Base-by-base conservation (phyloP, 495 filamentous ascomycete species). In the Aspergillus indologenus region DNA sequence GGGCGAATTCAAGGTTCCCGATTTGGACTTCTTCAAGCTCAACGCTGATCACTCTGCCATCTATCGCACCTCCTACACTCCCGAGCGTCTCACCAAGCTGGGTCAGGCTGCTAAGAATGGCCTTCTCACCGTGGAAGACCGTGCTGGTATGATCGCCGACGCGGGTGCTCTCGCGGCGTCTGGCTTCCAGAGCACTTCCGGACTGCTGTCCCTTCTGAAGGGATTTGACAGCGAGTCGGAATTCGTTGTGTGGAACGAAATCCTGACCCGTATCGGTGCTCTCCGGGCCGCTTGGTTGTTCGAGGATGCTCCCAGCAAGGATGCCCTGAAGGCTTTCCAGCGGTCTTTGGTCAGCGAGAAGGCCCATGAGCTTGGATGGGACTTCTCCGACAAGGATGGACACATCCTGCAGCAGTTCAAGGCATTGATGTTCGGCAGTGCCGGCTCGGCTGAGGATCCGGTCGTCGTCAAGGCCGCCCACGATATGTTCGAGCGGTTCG, bases 111-210 rank as follows among this genome's bases (percentile, higher is more conserved):
- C 91, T n/a, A 91, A 87, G 71, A 74, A 88, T 17, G 91, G 90
- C 1, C 79, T 93, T n/a, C 79, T 98, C 43, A 89, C 83, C n/a
- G 89, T 94, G 31, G 90, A 96, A 72, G 93, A 97, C 69, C 86
- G 93, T 50, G 91, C 92, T 47, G 94, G 94, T 68, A 91, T 98
- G 88, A 88, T 98, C 62, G 92, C 92, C 26, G 94, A 98, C 70
- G 90, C 94, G 12, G 92, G 92, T 63, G 91, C 94, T 45, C 79
- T 98, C 62, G 90, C 93, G 55, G 81, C 89, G 5, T 92, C 91
- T 17, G 93, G 93, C 26, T 96, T 94, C 71, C 91, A 96, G 73
- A 91, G 87, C 71, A 96, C 94, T 4, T 96, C 93, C 17, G 91
- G 90, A 15, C 78, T 96, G 54, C 76, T 98, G 18, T 91, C 87